These are phyloP conservation scores for Acrocalymma vagum DNA, from an alignment of 2,329 filamentous ascomycete genomes.

Conservation along the genomic window DNA sequence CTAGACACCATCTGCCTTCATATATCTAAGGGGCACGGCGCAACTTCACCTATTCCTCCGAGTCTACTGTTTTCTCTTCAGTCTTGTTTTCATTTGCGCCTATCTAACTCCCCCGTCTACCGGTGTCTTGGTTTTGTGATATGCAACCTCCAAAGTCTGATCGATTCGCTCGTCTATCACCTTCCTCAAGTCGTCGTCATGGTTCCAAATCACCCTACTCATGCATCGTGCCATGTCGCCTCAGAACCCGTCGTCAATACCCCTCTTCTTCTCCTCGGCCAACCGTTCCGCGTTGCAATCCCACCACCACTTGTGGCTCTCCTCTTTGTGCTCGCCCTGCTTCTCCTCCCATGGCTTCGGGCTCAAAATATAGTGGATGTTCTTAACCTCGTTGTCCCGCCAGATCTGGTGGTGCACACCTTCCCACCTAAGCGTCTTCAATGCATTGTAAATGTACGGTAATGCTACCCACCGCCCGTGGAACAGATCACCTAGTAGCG, in stretches of 20 bases:
- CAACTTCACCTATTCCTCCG: slow-evolving; percentile 30
- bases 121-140: too few relatives aligned
- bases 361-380: slow-evolving; percentile 68
- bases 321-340: slow-evolving; percentile 53
- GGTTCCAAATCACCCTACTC: too few relatives aligned
- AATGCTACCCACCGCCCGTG: slow-evolving; percentile 65
- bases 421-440: slow-evolving; percentile 66
- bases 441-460: slow-evolving; percentile 69
- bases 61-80: too few relatives aligned
- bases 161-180: too few relatives aligned
- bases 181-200: too few relatives aligned
- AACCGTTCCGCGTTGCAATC: slow-evolving; percentile 59
- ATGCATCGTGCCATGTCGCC: background rate
- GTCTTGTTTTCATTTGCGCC: too few relatives aligned
- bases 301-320: slow-evolving; percentile 68
- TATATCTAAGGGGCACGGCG: too few relatives aligned
- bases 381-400: slow-evolving; percentile 68
- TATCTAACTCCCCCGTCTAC: too few relatives aligned
- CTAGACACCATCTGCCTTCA: too few relatives aligned
- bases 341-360: slow-evolving; percentile 72
- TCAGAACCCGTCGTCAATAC: slow-evolving; percentile 62
- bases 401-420: slow-evolving; percentile 67
- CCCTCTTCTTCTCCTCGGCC: slow-evolving; percentile 55
- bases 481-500: slow-evolving; percentile 66
- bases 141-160: too few relatives aligned